Evolutionary conservation across 2,329 filamentous ascomycete species (phyloP), one percentile per base, ranked within the genome.

Genomic region (Fonsecaea erecta): DNA sequence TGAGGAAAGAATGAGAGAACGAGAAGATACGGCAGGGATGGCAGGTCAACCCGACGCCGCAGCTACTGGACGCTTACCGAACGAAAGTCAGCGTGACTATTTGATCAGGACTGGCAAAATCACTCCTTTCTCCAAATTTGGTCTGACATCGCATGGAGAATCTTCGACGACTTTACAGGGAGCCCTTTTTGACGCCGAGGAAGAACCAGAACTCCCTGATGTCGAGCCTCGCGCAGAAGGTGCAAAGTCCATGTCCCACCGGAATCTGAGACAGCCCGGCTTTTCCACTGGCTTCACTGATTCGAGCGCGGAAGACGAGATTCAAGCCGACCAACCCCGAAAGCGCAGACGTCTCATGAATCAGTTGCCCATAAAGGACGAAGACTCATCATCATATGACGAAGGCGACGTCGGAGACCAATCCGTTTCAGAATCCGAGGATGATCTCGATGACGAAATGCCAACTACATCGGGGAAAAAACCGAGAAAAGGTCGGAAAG

Each of bases 61-160:
- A 59, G 79, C 81, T 28, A 72, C 77, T 3, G 80, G 79, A 64
- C 87, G 86, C 60, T 78, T 94, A 63, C 88, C 91, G 1, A 91
- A 91, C 66, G 95, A 98, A 79, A 92, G 86, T 26, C 88, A 92
- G 66, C 87, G 93, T 57, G 93, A 97, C 53, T 99, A 91, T 75
- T 85, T 99, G 53, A 95, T 99, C 55, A 88, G 95, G 30, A 99
- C 94, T 0, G 95, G 95, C 67, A 98, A 98, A 79, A 98, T 99
- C 71, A 99, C 95, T 0, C 95, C 95, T 0, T 99, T 99, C 74
- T 91, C 93, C 7, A 91, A 89, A 68, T 85, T 96, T 71, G 87
- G 87, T 28, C 84, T 86, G 14, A 83, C 88, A 1, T 83, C 73
- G 26, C 74, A 83, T 2, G 81, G 86, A 30, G 86, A 85, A 2